phyloP scores from a whole-genome alignment of 2,329 filamentous ascomycete genomes.

The Claviceps quebecensis region DNA sequence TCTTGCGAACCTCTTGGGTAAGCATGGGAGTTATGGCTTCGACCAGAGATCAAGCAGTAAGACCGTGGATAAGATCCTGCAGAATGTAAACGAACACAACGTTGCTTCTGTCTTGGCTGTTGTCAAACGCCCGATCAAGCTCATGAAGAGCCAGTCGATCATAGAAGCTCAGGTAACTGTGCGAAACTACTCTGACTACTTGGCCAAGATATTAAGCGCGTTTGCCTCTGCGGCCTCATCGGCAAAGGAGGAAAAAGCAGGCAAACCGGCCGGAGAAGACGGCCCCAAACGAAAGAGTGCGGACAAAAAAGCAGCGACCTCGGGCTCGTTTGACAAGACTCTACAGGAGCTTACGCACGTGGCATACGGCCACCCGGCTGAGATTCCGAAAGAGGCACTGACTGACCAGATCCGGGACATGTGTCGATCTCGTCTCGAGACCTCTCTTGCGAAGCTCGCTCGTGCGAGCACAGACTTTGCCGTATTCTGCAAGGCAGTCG shows the following conservation, averaged over 20 bases:
- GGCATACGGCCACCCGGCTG: slow-evolving; percentile 36
- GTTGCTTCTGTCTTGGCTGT: slow-evolving; percentile 37
- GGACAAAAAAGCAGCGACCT: slow-evolving; percentile 13
- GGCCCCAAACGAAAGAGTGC: slow-evolving; percentile 11
- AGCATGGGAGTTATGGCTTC: slow-evolving; percentile 61
- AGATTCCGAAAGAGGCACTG: slow-evolving; percentile 27
- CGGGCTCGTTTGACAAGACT: slow-evolving; percentile 20
- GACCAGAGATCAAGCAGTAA: slow-evolving; percentile 78
- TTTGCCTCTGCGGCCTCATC: slow-evolving; percentile 10
- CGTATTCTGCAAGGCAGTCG: slow-evolving; percentile 38
- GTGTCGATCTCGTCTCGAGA: slow-evolving; percentile 41
- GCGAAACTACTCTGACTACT: slow-evolving; percentile 38
- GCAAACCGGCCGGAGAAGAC: neutral
- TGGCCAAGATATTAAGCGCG: slow-evolving; percentile 36
- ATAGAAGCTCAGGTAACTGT: slow-evolving; percentile 21
- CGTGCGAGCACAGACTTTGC: slow-evolving; percentile 37
- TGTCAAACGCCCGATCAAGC: slow-evolving; percentile 29
- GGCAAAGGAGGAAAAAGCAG: neutral
- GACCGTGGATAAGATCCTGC: slow-evolving; percentile 62
- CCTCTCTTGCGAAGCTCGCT: slow-evolving; percentile 43
- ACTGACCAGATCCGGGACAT: slow-evolving; percentile 39
- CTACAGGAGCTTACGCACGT: slow-evolving; percentile 40
- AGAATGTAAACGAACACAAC: slow-evolving; percentile 41
- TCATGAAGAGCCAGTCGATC: slow-evolving; percentile 14
- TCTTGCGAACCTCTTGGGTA: slow-evolving; percentile 53